These are phyloP conservation scores for Cinnamomum micranthum DNA, from an alignment of 164 flowering plant species.

Conservation along the genomic window DNA sequence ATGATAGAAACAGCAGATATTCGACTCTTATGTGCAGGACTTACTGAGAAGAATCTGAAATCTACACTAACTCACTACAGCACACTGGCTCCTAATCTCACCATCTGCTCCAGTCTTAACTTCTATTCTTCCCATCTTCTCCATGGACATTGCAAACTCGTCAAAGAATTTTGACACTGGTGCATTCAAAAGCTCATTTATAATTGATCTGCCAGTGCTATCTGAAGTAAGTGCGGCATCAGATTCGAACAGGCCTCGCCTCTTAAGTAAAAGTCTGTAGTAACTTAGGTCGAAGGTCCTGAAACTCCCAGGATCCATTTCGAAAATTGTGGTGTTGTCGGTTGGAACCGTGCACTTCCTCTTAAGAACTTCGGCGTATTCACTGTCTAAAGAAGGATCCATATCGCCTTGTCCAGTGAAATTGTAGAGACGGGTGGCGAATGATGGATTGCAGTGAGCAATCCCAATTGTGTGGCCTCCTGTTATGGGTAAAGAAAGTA, in stretches of 20 bases:
- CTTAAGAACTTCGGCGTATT: slow-evolving; percentile 35
- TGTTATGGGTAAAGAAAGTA: neutral
- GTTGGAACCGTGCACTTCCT: slow-evolving; percentile 29
- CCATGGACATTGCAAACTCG: slow-evolving; percentile 50
- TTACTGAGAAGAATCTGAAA: too few species aligned
- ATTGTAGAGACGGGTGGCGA: slow-evolving; percentile 46
- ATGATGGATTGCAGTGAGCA: slow-evolving; percentile 22
- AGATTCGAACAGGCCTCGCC: slow-evolving; percentile 56
- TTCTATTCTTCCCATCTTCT: slow-evolving; percentile 29
- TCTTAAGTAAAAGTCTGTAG: slow-evolving; percentile 38
- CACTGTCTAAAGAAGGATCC: slow-evolving; percentile 52
- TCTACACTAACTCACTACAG: too few species aligned
- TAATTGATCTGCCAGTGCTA: slow-evolving; percentile 25
- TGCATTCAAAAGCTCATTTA: slow-evolving; percentile 23
- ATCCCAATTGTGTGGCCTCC: slow-evolving; percentile 38
- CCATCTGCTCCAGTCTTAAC: slow-evolving; percentile 27
- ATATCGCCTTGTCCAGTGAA: slow-evolving; percentile 52
- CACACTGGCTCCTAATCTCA: slow-evolving; percentile 29
- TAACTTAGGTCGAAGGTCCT: slow-evolving; percentile 48
- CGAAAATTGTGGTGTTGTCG: slow-evolving; percentile 34
- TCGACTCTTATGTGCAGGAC: too few species aligned
- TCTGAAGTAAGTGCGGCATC: slow-evolving; percentile 53
- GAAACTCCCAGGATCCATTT: slow-evolving; percentile 71
- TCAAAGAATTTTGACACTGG: slow-evolving; percentile 20
- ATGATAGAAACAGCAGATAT: too few species aligned